Evolutionary conservation across 257 asterid species (phyloP).

Genomic region (Jacaranda mimosifolia): DNA sequence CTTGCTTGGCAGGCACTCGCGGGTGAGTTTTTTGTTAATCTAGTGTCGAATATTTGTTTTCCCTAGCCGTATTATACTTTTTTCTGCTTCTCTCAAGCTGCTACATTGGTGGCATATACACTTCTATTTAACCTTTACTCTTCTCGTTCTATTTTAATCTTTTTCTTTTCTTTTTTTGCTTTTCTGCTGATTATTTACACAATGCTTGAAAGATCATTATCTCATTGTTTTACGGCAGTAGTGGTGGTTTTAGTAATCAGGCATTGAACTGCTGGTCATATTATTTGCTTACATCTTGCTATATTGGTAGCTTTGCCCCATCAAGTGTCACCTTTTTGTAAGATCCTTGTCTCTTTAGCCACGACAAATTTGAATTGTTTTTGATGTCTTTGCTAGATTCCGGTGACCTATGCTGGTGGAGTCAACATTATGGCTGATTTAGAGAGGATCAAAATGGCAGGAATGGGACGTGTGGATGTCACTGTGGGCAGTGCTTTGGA

Average conservation of each 20-base stretch:
- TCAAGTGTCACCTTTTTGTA: not conserved
- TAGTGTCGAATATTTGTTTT: constrained; percentile 10
- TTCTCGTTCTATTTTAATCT: not conserved
- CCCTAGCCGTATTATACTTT: not conserved
- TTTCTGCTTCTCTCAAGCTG: constrained; percentile 25
- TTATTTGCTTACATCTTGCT: not conserved
- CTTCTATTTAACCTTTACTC: not conserved
- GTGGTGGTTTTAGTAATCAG: not conserved
- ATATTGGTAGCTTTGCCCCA: not conserved
- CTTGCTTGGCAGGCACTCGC: constrained; percentile 79
- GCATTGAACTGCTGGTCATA: constrained; percentile 3
- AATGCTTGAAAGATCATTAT: constrained; percentile 11
- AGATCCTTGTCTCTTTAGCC: not conserved
- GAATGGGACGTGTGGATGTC: constrained; percentile 84
- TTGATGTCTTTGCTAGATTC: constrained; percentile 61
- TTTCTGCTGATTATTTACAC: not conserved
- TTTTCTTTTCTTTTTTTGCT: not conserved
- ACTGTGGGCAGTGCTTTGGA: constrained; percentile 97
- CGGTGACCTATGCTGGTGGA: constrained; percentile 97
- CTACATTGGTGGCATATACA: not conserved
- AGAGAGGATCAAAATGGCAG: constrained; percentile 82
- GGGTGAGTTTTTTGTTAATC: constrained; percentile 53
- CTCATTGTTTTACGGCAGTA: not conserved
- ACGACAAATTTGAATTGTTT: constrained; percentile 5
- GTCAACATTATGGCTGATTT: constrained; percentile 80